Evolutionary conservation across 2,329 filamentous ascomycete genomes (phyloP).

Genomic region (Neonectria hederae): DNA sequence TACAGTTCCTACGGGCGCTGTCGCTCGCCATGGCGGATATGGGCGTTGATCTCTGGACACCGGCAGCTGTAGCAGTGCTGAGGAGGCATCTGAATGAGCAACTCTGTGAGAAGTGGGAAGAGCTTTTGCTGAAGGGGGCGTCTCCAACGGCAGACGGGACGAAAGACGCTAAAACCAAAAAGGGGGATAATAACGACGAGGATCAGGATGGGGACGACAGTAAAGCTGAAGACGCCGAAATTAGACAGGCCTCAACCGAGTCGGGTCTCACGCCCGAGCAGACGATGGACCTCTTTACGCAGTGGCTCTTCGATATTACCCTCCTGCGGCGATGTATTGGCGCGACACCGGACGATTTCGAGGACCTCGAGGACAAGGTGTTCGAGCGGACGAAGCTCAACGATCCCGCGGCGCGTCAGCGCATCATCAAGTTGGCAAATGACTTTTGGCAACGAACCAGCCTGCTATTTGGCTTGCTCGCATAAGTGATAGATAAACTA

Average conservation of each 20-base stretch:
- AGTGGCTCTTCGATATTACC: conserved; percentile 70
- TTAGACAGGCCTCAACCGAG: conserved; percentile 3
- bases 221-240: conserved; percentile 20
- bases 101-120: conserved; percentile 60
- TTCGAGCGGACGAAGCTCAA: conserved; percentile 59
- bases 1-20: conserved; percentile 75
- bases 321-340: conserved; percentile 60
- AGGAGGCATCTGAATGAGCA: conserved; percentile 66
- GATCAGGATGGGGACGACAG: conserved; percentile 25
- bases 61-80: conserved; percentile 68
- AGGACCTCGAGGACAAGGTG: conserved; percentile 58
- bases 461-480: conserved; percentile 82
- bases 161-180: conserved; percentile 14
- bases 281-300: conserved; percentile 60
- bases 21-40: conserved; percentile 72
- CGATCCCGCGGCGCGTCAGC: conserved; percentile 57
- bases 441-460: conserved; percentile 88
- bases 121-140: conserved; percentile 49
- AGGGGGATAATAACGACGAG: not conserved
- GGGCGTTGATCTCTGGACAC: conserved; percentile 85
- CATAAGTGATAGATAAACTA: conserved; percentile 44
- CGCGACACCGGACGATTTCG: conserved; percentile 44
- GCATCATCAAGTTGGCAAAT: conserved; percentile 69
- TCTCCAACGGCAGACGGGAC: conserved; percentile 27
- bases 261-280: conserved; percentile 36